A percentile compares a stretch with the other conserved stretches of the same genome.
These are phyloP conservation scores for Triticum turgidum DNA, from an alignment of 176 grass and related monocot genomes.

Conservation along the genomic window DNA sequence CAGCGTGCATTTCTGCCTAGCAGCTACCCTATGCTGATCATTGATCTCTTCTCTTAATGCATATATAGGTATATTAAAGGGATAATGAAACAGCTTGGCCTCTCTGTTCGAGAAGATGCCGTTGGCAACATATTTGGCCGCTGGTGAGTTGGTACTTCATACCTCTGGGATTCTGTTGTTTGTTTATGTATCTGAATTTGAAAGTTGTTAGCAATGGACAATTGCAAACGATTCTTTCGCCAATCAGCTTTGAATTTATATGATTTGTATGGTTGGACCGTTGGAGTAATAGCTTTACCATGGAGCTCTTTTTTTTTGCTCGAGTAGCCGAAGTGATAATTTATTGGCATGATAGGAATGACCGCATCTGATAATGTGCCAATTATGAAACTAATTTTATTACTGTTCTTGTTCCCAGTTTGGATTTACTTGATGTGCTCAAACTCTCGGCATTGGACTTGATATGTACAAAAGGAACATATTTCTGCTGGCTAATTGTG, in stretches of 20 bases:
- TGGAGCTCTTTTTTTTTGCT: background rate
- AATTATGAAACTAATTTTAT: background rate
- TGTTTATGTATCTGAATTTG: background rate
- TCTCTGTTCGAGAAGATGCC: conserved; percentile 68
- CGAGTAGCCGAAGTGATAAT: background rate
- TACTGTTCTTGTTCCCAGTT: background rate
- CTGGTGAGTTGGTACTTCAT: conserved; percentile 57
- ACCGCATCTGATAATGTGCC: background rate
- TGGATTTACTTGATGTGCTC: background rate
- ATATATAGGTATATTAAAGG: conserved; percentile 73
- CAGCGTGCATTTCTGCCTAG: background rate
- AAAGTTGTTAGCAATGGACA: background rate
- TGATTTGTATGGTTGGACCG: background rate
- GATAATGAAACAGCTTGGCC: conserved; percentile 69
- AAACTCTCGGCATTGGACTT: background rate
- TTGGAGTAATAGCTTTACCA: background rate
- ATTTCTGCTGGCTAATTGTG: background rate
- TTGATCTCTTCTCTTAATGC: conserved; percentile 11
- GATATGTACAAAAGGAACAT: background rate
- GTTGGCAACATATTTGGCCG: conserved; percentile 94
- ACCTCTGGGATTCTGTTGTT: background rate
- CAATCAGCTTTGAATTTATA: background rate
- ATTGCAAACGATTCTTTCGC: background rate
- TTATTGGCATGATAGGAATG: background rate
- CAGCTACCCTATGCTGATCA: background rate